phyloP scores from a whole-genome alignment of 345 rosid species.

The Eucalyptus paniculata region DNA sequence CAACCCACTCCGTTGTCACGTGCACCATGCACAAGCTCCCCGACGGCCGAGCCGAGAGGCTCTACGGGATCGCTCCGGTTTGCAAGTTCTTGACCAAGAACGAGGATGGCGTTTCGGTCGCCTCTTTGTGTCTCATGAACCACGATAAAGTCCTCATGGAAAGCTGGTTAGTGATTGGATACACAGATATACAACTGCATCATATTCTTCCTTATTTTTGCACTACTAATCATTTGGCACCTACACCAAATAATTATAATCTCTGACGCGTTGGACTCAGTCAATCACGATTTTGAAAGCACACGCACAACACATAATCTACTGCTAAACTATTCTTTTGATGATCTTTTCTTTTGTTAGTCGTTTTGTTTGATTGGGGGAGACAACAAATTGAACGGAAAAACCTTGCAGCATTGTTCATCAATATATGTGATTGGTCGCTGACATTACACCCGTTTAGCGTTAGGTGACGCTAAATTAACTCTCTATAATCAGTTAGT shows the following conservation, averaged over 20 bases:
- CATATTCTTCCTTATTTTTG: neutral
- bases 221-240: neutral
- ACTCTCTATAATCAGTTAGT: neutral
- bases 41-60: slow-evolving; percentile 10
- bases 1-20: slow-evolving; percentile 6
- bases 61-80: slow-evolving; percentile 18
- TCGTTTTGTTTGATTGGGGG: neutral
- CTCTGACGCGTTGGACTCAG: neutral
- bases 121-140: slow-evolving; percentile 17
- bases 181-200: neutral
- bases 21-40: slow-evolving; percentile 1
- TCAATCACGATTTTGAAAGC: neutral
- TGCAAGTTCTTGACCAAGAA: slow-evolving; percentile 18
- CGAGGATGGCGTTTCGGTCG: slow-evolving; percentile 23
- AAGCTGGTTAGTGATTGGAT: slow-evolving; percentile 4
- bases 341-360: neutral
- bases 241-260: neutral
- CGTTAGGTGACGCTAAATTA: neutral
- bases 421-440: neutral
- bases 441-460: neutral
- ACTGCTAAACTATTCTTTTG: neutral
- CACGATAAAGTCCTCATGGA: slow-evolving; percentile 32
- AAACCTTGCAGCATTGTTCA: neutral
- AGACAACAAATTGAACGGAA: neutral
- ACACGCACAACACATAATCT: neutral